These are phyloP conservation scores for Camellia japonica DNA, from an alignment of 148 eudicot species.

Conservation along the genomic window DNA sequence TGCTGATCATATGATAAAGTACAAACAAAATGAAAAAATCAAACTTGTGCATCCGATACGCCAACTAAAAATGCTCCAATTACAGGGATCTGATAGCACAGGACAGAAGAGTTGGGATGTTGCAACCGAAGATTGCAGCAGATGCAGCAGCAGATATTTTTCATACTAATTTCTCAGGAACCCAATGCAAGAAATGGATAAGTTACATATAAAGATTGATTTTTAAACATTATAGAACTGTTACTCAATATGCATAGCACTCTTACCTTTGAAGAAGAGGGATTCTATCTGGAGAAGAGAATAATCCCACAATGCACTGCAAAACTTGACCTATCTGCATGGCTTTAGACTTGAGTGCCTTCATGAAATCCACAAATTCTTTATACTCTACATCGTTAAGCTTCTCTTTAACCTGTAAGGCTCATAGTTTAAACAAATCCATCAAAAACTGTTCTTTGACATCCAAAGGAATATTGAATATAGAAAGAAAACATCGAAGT, in stretches of 20 bases:
- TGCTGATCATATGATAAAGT: neutral
- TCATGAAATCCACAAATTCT: constrained; percentile 77
- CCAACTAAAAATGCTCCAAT: neutral
- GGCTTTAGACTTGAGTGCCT: constrained; percentile 81
- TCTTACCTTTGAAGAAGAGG: constrained; percentile 78
- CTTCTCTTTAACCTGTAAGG: constrained; percentile 74
- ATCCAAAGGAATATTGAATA: too few relatives aligned
- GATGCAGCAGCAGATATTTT: neutral
- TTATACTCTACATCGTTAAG: constrained; percentile 68
- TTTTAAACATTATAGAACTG: neutral
- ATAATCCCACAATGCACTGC: constrained; percentile 63
- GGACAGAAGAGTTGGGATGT: neutral
- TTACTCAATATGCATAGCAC: neutral
- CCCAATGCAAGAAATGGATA: neutral
- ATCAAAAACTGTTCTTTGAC: neutral
- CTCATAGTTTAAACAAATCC: constrained; percentile 1
- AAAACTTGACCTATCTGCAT: constrained; percentile 71
- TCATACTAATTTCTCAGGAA: constrained; percentile 6
- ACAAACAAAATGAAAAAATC: neutral
- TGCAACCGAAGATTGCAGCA: neutral
- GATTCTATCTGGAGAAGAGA: constrained; percentile 73
- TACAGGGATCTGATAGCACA: neutral
- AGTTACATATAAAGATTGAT: neutral
- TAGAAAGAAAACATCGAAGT: too few relatives aligned
- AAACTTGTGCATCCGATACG: neutral